Conservation (phyloP, 2,329 filamentous ascomycete genomes). For the Aciculosporium take region DNA sequence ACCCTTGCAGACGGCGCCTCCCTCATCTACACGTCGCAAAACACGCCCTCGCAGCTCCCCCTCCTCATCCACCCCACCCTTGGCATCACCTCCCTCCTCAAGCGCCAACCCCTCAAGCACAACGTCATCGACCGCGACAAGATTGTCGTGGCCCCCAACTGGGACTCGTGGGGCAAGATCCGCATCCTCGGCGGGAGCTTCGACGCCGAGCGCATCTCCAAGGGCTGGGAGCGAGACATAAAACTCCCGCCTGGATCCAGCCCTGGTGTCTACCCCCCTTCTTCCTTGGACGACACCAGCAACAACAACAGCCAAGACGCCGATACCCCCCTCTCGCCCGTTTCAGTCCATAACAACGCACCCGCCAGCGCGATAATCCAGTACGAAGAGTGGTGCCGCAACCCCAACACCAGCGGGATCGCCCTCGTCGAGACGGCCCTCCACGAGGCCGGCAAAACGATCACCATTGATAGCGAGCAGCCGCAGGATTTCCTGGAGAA, state of each 20-base stretch:
- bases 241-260: conserved; percentile 34
- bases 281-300: conserved; percentile 10
- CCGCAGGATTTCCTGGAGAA: conserved; percentile 63
- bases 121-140: conserved; percentile 91
- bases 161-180: conserved; percentile 98
- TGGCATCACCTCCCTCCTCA: conserved; percentile 71
- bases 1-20: conserved; percentile 55
- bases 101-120: conserved; percentile 65
- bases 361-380: conserved; percentile 49
- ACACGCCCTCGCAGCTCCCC: conserved; percentile 61
- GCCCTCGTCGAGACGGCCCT: conserved; percentile 26
- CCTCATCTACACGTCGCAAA: conserved; percentile 71
- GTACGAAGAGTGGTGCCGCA: conserved; percentile 68
- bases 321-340: not conserved
- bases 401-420: conserved; percentile 50
- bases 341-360: no score
- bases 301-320: conserved; percentile 9
- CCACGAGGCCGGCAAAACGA: conserved; percentile 20
- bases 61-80: conserved; percentile 73
- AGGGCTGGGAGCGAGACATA: conserved; percentile 75
- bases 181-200: conserved; percentile 82
- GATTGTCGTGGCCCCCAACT: conserved; percentile 87
- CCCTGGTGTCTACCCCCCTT: conserved; percentile 9
- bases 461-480: conserved; percentile 34
- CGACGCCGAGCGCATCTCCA: conserved; percentile 74